Evolutionary conservation across 441 rosid genomes (phyloP).

Genomic region (Populus tomentosa): DNA sequence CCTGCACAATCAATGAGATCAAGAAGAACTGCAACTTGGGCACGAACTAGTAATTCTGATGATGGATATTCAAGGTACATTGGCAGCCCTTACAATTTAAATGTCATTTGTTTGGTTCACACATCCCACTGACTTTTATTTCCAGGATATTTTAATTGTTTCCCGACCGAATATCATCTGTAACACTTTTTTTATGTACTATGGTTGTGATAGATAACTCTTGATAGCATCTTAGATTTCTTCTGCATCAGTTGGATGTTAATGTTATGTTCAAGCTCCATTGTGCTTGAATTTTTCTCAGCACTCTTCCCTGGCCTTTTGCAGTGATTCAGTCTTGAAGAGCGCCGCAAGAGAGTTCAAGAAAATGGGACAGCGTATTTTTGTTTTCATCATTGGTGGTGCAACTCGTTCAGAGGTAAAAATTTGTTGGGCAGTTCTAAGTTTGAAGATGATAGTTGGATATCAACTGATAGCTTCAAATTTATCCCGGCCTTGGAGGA

Average conservation of each 20-base stretch:
- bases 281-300: conserved; percentile 11
- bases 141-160: neutral
- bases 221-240: neutral
- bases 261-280: neutral
- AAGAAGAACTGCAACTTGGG: conserved; percentile 88
- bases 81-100: neutral
- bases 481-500: neutral
- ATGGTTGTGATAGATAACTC: neutral
- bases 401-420: conserved; percentile 97
- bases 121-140: neutral
- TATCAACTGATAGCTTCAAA: neutral
- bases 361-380: conserved; percentile 87
- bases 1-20: conserved; percentile 89
- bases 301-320: conserved; percentile 7
- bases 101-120: neutral
- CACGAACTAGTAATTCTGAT: conserved; percentile 70
- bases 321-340: conserved; percentile 70
- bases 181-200: neutral
- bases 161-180: neutral
- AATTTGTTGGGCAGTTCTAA: neutral
- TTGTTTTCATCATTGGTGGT: conserved; percentile 84
- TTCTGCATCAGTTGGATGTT: neutral
- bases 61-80: conserved; percentile 90
- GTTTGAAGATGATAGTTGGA: neutral
- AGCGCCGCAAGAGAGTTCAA: conserved; percentile 61